Evolutionary conservation across 768 basidiomycete species (phyloP), one percentile per base, ranked within the genome.

Genomic region (Polyporus arcularius): DNA sequence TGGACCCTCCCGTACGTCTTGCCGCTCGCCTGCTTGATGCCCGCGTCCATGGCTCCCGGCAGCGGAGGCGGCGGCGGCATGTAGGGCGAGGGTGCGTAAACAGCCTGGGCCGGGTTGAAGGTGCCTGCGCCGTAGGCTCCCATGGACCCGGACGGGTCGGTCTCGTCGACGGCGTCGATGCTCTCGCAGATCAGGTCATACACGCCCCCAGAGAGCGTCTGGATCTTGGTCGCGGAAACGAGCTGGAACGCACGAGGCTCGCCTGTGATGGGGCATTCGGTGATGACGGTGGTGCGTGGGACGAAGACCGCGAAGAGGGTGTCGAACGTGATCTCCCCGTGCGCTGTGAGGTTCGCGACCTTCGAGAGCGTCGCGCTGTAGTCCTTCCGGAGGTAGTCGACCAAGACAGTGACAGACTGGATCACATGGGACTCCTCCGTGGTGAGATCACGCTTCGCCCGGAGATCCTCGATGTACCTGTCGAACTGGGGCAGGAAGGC

Each of bases 261-360:
- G 35, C 35, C 35, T 35, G 35, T 35, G 35, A 35, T 11, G 35
- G 80, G 75, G 70, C 85, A 85, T 7, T 70, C 75, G 1, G 80
- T 79, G 30, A 82, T 77, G 69, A 86, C 72, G 74, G 55, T 82
- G 6, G 79, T 75, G 41, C 81, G 75, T 0, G 85, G 85, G 32
- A 84, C 76, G 48, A 86, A 74, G 64, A 88, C 76, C 16, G 81
- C 75, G 67, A 83, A 80, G 51, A 87, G 74, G 39, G 83, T 74
- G 9, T 81, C 79, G 64, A 77, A 85, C 2, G 82, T 82, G 63
- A 87, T 86, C 66, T 87, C 85, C 8, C 74, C 76, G 61, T 86
- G 83, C 1, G 79, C 64, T 7, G 75, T 81, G 46, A 86, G 76
- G 42, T 78, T 78, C 3, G 75, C 70, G 63, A 86, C 75, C 16